A percentile compares a stretch with the other conserved stretches of the same genome.
phyloP scores from a whole-genome alignment of 768 basidiomycete species.

The Psilocybe azurescens region DNA sequence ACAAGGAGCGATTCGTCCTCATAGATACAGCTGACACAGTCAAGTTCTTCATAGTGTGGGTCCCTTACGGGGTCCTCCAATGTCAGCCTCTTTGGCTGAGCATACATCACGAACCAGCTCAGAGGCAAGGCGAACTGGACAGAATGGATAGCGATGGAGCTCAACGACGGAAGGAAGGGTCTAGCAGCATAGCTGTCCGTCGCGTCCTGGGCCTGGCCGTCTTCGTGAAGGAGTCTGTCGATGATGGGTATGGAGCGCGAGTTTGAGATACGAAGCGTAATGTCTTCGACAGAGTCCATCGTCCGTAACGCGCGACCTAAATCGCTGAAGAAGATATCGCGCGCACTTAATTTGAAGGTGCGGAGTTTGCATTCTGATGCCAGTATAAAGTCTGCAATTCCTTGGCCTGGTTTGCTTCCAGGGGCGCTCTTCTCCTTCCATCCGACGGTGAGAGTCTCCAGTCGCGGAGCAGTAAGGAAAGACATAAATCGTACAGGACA shows the following conservation, averaged over 20 bases:
- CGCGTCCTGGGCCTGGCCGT: background rate
- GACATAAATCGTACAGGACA: background rate
- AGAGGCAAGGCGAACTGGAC: background rate
- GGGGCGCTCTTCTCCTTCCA: background rate
- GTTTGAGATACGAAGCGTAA: background rate
- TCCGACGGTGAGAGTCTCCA: background rate
- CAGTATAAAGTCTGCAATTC: background rate
- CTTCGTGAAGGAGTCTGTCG: background rate
- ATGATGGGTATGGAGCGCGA: background rate
- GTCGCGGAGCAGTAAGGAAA: background rate
- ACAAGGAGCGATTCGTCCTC: background rate
- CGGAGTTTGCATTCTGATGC: background rate
- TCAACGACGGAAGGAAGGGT: background rate
- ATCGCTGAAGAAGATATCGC: background rate
- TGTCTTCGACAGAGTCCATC: background rate
- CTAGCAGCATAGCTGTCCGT: no score
- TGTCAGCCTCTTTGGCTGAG: background rate
- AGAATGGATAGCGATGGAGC: background rate
- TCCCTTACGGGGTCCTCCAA: background rate
- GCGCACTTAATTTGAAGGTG: background rate
- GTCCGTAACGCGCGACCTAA: background rate
- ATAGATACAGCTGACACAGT: background rate
- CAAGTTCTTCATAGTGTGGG: background rate
- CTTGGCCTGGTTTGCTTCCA: background rate
- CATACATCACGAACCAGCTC: background rate